Conservation (phyloP, 129 eudicot species). For the Tagetes erecta region DNA sequence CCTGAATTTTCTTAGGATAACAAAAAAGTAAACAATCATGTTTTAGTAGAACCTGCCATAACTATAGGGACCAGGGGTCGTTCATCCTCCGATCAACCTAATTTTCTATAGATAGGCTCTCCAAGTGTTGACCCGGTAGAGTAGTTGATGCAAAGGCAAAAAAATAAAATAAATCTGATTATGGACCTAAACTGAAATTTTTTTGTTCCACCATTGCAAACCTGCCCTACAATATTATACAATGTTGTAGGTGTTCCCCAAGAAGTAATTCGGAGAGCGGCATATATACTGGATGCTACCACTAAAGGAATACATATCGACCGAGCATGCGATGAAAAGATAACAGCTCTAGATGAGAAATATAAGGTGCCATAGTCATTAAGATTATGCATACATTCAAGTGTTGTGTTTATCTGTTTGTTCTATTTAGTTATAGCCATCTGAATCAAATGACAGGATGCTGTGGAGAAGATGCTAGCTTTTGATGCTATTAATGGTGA, state of each 20-base stretch:
- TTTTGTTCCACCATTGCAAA: background rate
- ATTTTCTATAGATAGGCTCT: background rate
- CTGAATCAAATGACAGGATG: conserved; percentile 53
- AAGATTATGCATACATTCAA: background rate
- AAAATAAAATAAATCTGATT: background rate
- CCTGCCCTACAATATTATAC: conserved; percentile 5
- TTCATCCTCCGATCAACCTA: background rate
- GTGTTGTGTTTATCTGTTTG: background rate
- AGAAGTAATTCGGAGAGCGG: conserved; percentile 80
- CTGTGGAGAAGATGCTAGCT: conserved; percentile 64
- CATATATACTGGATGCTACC: conserved; percentile 54
- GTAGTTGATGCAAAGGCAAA: background rate
- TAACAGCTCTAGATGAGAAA: conserved; percentile 68
- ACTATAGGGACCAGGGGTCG: background rate
- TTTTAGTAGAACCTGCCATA: background rate
- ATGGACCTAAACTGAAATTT: background rate
- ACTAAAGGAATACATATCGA: conserved; percentile 50
- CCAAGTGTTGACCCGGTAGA: background rate
- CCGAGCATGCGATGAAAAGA: conserved; percentile 48
- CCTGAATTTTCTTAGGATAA: background rate
- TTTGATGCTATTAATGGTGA: conserved; percentile 76
- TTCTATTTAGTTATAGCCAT: conserved; percentile 6
- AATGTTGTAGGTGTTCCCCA: conserved; percentile 56
- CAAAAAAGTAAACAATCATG: background rate
- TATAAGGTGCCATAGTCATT: conserved; percentile 51